Evolutionary conservation across 495 filamentous ascomycete species (phyloP), one percentile per base, ranked within the genome.

Genomic region (Penicillium mononematosum): DNA sequence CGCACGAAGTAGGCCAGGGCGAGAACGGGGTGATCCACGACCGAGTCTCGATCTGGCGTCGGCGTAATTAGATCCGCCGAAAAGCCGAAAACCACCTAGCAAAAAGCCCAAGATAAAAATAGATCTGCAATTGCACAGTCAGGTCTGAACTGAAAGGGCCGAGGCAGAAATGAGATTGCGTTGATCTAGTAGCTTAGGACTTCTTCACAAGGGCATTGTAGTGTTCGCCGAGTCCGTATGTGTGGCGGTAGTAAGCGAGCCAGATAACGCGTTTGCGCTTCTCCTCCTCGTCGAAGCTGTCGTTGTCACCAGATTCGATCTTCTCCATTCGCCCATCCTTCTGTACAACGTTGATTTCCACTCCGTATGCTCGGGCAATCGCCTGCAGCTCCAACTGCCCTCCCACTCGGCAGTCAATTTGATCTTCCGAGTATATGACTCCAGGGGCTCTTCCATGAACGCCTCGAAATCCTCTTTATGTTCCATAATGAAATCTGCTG

Each of bases 231-330:
- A 98, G 75, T 2, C 92, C 92, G 75, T 91, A 97, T 50, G 86
- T 85, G 75, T 97, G 92, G 58, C 88, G 78, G 73, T 98, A 98
- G 73, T 98, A 98, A 22, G 91, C 92, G 71, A 98, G 72, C 94
- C 94, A 98, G 31, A 97, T 78, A 19, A 75, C 65, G 42, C 73
- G 66, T 44, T 62, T 71, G n/a, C 46, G 58, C 56, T 65, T 66
- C 43, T 75, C 70, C 59, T 80, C 76, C 39, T 81, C 78, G 48
- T 76, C 73, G 9, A 76, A 64, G 51, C 65, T 78, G 54, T 74
- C 72, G 27, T 60, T 61, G 20, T 71, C 70, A 0, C 72, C 75
- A 51, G 83, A 79, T 53, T 79, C 81, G 42, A 98, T 89, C 53
- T 81, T 88, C 72, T 96, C 89, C 22, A 90, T 83, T 9, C 80